These are phyloP conservation scores for Pyrus bretschneideri DNA, from an alignment of 306 rosid species.

Conservation along the genomic window DNA sequence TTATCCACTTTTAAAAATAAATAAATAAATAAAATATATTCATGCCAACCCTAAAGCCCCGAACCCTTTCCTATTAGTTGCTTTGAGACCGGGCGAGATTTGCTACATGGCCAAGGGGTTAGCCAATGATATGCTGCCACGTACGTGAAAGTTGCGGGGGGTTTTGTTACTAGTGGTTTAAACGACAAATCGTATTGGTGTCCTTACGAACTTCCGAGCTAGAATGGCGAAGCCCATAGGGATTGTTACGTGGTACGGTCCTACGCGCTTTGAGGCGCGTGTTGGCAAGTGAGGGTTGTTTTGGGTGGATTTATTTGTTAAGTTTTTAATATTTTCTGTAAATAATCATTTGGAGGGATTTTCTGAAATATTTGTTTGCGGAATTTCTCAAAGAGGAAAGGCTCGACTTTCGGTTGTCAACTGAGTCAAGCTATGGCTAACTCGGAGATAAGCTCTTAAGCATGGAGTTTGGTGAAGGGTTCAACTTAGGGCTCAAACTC, in stretches of 20 bases:
- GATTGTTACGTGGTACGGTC: not conserved
- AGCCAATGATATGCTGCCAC: slow-evolving; percentile 5
- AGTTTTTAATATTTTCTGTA: not conserved
- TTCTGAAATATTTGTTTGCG: not conserved
- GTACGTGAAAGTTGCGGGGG: not conserved
- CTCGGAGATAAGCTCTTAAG: not conserved
- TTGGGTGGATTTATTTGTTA: not conserved
- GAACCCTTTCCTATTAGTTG: no score
- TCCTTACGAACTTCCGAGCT: not conserved
- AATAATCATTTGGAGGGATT: slow-evolving; percentile 3
- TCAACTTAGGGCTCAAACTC: not conserved
- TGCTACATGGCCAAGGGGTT: no score
- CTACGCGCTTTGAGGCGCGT: slow-evolving; percentile 33
- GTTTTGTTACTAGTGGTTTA: not conserved
- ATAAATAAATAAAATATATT: no score
- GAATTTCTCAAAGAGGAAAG: not conserved
- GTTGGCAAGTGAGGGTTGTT: not conserved
- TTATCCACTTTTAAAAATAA: not conserved
- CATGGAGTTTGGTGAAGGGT: not conserved
- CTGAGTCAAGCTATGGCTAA: not conserved
- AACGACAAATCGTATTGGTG: not conserved
- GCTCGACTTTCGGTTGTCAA: not conserved
- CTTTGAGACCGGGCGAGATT: not conserved
- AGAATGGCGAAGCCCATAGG: not conserved
- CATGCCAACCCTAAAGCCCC: not conserved